phyloP scores from a whole-genome alignment of 2,329 filamentous ascomycete genomes.

The Helotiales sp. region DNA sequence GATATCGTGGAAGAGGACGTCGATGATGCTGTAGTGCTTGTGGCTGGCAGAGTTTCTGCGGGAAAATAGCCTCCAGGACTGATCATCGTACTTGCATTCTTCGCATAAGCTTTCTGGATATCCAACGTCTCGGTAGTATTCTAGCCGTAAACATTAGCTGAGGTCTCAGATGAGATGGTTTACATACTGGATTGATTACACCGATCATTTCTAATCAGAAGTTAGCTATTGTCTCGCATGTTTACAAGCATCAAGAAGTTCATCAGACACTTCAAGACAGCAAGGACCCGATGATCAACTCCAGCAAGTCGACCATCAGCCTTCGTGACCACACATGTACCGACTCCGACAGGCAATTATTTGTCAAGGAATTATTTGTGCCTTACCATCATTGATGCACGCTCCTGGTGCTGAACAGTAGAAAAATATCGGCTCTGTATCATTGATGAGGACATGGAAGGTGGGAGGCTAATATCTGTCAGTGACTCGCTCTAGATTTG shows the following conservation, averaged over 20 bases:
- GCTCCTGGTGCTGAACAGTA: conserved; percentile 69
- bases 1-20: conserved; percentile 12
- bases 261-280: no score
- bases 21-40: conserved; percentile 13
- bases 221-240: background rate
- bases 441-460: conserved; percentile 53
- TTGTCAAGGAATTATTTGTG: background rate
- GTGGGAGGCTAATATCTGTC: conserved; percentile 35
- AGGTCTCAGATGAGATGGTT: background rate
- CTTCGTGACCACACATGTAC: no score
- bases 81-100: conserved; percentile 22
- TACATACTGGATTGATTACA: conserved; percentile 66
- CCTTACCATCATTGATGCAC: conserved; percentile 51
- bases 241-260: background rate
- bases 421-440: conserved; percentile 65
- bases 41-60: conserved; percentile 14
- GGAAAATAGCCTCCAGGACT: conserved; percentile 28
- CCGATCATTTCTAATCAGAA: conserved; percentile 63
- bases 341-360: background rate
- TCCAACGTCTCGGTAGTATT: conserved; percentile 27
- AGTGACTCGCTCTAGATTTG: background rate
- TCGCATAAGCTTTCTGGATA: conserved; percentile 21
- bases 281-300: no score
- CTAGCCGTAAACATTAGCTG: conserved; percentile 5
- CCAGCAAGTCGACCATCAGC: no score